phyloP scores from a whole-genome alignment of 2,329 filamentous ascomycete genomes.

The Allantophomopsis cytisporea region DNA sequence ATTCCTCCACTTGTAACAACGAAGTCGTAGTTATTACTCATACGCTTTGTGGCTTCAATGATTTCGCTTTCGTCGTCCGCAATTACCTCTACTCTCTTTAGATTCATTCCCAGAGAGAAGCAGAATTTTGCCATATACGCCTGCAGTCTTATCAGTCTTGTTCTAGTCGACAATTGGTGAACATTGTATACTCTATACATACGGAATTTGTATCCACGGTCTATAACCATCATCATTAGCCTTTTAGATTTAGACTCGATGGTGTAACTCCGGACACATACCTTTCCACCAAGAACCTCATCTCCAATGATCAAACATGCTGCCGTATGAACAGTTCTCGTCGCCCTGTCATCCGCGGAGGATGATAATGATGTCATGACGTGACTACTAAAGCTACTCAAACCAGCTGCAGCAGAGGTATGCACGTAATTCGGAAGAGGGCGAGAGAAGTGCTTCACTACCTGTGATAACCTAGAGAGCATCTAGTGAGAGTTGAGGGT shows the following conservation, averaged over 20 bases:
- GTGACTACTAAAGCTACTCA: constrained; percentile 6
- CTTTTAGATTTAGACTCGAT: constrained; percentile 13
- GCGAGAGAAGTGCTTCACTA: constrained; percentile 58
- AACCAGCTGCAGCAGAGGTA: constrained; percentile 13
- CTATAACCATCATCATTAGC: constrained; percentile 12
- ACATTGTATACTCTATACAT: not conserved
- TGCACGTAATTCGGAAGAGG: constrained; percentile 44
- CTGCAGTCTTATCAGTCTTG: not conserved
- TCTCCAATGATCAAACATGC: constrained; percentile 95
- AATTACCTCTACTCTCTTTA: constrained; percentile 87
- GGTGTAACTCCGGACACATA: constrained; percentile 21
- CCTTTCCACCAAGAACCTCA: constrained; percentile 91
- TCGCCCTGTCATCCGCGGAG: constrained; percentile 39
- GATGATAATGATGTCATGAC: constrained; percentile 31
- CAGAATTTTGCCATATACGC: constrained; percentile 52
- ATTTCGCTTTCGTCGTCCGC: constrained; percentile 88
- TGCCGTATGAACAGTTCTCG: constrained; percentile 70
- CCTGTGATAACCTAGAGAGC: constrained; percentile 63
- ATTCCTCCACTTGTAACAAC: constrained; percentile 94
- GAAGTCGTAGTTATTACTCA: constrained; percentile 86
- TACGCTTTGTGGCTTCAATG: constrained; percentile 70
- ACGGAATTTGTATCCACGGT: constrained; percentile 19
- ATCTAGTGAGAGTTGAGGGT: constrained; percentile 28
- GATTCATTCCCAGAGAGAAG: constrained; percentile 46
- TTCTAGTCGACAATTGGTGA: no score